phyloP scores from a whole-genome alignment of 2,329 filamentous ascomycete genomes.

The Botrytis fragariae region DNA sequence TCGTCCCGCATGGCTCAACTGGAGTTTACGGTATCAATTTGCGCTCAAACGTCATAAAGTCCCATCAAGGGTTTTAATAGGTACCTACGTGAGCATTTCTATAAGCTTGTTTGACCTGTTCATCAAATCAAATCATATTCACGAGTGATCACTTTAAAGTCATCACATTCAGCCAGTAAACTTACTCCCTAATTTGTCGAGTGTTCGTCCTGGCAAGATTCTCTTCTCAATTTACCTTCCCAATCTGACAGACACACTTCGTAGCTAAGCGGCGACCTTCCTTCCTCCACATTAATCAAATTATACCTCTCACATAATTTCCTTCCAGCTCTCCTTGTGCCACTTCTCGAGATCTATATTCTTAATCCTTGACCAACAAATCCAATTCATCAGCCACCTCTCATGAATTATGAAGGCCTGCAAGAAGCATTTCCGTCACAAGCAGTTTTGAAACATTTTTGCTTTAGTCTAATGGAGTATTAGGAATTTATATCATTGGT shows the following conservation, averaged over 20 bases:
- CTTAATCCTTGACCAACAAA: background rate
- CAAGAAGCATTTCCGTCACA: background rate
- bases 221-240: background rate
- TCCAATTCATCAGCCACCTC: background rate
- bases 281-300: background rate
- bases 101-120: no score
- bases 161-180: no score
- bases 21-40: background rate
- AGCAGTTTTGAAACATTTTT: background rate
- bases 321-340: background rate
- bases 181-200: background rate
- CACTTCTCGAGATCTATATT: background rate
- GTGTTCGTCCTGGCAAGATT: background rate
- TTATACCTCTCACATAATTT: background rate
- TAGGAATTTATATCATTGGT: background rate
- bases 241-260: background rate
- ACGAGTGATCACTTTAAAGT: no score
- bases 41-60: no score
- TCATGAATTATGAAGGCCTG: background rate
- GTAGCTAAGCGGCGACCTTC: background rate
- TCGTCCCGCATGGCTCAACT: background rate
- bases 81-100: no score
- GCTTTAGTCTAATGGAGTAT: background rate
- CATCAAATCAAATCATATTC: no score
- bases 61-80: no score